These are phyloP conservation scores for Agaricales sp. DNA, from an alignment of 1,284 basidiomycete genomes.

Conservation along the genomic window DNA sequence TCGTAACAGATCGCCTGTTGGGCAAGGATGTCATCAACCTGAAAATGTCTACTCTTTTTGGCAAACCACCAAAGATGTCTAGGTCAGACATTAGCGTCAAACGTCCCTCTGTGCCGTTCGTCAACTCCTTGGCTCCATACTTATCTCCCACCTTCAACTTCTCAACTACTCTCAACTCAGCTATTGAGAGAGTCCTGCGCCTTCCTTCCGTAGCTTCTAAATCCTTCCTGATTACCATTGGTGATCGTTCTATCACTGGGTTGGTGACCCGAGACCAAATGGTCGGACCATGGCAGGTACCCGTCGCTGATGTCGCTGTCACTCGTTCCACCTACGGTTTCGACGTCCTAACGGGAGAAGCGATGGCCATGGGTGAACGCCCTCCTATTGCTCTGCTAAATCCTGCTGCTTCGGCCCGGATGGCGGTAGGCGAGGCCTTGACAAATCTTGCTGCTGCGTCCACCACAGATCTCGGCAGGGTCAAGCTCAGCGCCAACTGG, in stretches of 20 bases:
- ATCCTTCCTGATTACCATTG: slow-evolving; percentile 97
- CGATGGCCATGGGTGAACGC: slow-evolving; percentile 97
- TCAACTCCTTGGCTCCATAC: slow-evolving; percentile 8
- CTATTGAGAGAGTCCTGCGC: slow-evolving; percentile 76
- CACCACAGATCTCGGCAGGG: slow-evolving; percentile 57
- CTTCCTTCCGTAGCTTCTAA: slow-evolving; percentile 93
- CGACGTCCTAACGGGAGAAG: slow-evolving; percentile 76
- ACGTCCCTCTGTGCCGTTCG: slow-evolving; percentile 52
- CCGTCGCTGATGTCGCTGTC: slow-evolving; percentile 95
- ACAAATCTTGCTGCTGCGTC: slow-evolving; percentile 86
- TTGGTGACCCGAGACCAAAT: slow-evolving; percentile 96
- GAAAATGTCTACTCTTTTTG: slow-evolving; percentile 93
- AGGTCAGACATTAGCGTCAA: slow-evolving; percentile 55
- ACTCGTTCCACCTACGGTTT: slow-evolving; percentile 95
- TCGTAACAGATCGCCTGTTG: slow-evolving; percentile 85
- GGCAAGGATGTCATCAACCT: slow-evolving; percentile 78
- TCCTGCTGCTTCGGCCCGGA: slow-evolving; percentile 85
- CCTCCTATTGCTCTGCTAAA: slow-evolving; percentile 86
- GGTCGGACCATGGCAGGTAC: slow-evolving; percentile 98
- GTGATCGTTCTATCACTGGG: slow-evolving; percentile 90
- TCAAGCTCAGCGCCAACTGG: slow-evolving; percentile 99
- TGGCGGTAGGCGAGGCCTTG: slow-evolving; percentile 93
- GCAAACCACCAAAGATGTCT: slow-evolving; percentile 92
- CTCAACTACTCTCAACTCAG: slow-evolving; percentile 19
- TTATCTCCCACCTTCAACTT: slow-evolving; percentile 12